These are phyloP conservation scores for Sclerotinia nivalis DNA, from an alignment of 2,329 filamentous ascomycete species.

Conservation along the genomic window DNA sequence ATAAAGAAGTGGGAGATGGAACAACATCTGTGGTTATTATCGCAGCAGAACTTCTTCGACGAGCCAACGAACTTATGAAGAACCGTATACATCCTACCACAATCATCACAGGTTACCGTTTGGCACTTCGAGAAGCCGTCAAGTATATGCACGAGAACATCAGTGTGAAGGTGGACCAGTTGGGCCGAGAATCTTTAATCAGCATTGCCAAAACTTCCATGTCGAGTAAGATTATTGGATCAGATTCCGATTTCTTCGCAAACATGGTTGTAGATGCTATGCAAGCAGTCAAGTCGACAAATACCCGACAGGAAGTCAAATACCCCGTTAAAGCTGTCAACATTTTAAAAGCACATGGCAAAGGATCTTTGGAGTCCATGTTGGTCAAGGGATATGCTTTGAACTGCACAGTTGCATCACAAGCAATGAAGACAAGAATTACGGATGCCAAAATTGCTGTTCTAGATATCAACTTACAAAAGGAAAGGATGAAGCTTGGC, in stretches of 20 bases:
- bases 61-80: constrained; percentile 98
- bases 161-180: constrained; percentile 88
- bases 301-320: constrained; percentile 87
- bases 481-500: constrained; percentile 98
- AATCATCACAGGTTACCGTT: constrained; percentile 96
- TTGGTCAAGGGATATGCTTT: constrained; percentile 95
- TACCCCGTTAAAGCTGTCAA: constrained; percentile 99
- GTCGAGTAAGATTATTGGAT: constrained; percentile 98
- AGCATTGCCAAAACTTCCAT: constrained; percentile 98
- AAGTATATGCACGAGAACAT: constrained; percentile 99
- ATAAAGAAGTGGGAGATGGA: constrained; percentile 98
- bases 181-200: constrained; percentile 86
- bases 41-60: constrained; percentile 87
- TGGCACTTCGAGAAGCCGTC: constrained; percentile 92
- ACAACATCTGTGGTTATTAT: constrained; percentile 98
- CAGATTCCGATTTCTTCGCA: constrained; percentile 94
- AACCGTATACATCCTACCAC: constrained; percentile 99
- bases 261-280: constrained; percentile 98
- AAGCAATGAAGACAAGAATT: constrained; percentile 94
- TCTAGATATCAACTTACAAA: constrained; percentile 97
- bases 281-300: constrained; percentile 88
- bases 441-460: constrained; percentile 95
- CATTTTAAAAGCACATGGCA: constrained; percentile 96
- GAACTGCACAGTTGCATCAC: constrained; percentile 97
- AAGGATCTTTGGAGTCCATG: constrained; percentile 83